A percentile compares a stretch with the other conserved stretches of the same genome.
These are phyloP conservation scores for Rhizopus arrhizus DNA, from an alignment of 371 early-diverging fungal species.

Conservation along the genomic window DNA sequence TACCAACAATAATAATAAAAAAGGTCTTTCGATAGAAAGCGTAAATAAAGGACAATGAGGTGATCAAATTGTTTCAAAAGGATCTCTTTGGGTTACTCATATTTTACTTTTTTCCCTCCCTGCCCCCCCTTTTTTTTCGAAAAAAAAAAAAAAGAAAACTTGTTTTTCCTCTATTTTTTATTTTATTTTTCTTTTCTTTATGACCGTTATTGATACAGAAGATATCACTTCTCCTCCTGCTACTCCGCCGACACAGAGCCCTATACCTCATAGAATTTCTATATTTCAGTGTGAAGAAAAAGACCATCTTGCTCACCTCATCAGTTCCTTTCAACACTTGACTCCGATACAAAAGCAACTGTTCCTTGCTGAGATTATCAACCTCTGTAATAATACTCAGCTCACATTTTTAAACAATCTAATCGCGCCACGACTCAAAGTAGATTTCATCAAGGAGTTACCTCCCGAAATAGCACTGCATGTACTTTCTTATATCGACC, in stretches of 20 bases:
- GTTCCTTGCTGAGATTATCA: conserved; percentile 51
- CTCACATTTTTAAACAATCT: conserved; percentile 58
- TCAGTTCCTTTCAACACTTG: conserved; percentile 44
- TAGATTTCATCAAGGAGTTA: conserved; percentile 76
- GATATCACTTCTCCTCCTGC: conserved; percentile 48
- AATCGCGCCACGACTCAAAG: conserved; percentile 70
- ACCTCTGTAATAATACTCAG: conserved; percentile 57
- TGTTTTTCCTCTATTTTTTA: conserved; percentile 3
- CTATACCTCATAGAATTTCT: conserved; percentile 25
- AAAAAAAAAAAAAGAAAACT: neutral
- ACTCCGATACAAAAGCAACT: conserved; percentile 40
- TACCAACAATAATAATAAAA: too few species aligned
- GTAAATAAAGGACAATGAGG: too few species aligned
- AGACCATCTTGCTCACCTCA: conserved; percentile 37
- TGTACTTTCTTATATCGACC: conserved; percentile 64
- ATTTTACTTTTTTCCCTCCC: too few species aligned
- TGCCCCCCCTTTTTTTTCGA: too few species aligned
- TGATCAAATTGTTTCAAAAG: too few species aligned
- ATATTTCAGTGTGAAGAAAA: conserved; percentile 29
- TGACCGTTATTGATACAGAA: conserved; percentile 15
- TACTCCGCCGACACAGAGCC: conserved; percentile 43
- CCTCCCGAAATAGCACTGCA: conserved; percentile 76
- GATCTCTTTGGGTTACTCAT: too few species aligned
- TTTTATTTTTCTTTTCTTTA: conserved; percentile 1
- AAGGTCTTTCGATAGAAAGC: too few species aligned